A percentile compares a stretch with the other conserved stretches of the same genome.
Conservation (phyloP, 2,329 filamentous ascomycete genomes). For the Biscogniauxia sp. region DNA sequence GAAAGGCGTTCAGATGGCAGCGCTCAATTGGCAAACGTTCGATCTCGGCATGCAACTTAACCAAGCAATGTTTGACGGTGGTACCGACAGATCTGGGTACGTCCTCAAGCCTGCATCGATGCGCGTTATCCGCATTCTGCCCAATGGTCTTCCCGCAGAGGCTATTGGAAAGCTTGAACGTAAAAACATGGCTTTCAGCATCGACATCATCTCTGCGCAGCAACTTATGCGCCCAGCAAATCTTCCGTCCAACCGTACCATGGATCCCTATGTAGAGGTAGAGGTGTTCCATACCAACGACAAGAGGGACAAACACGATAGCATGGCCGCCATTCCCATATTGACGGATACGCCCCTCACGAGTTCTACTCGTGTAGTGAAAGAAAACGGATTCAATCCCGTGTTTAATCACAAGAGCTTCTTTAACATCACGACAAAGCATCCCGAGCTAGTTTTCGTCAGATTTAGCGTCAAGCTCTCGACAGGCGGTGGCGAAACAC, state of each 20-base stretch:
- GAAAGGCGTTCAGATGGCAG: constrained; percentile 94
- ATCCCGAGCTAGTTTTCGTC: constrained; percentile 89
- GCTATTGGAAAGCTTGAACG: constrained; percentile 67
- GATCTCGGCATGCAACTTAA: constrained; percentile 95
- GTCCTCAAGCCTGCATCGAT: constrained; percentile 89
- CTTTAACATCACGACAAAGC: constrained; percentile 87
- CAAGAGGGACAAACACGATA: constrained; percentile 82
- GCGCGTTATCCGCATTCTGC: constrained; percentile 65
- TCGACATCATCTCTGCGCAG: constrained; percentile 90
- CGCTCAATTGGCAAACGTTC: constrained; percentile 97
- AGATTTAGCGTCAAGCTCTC: constrained; percentile 91
- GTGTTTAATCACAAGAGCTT: constrained; percentile 77
- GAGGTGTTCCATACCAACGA: constrained; percentile 95
- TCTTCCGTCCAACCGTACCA: constrained; percentile 66
- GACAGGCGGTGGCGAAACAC: constrained; percentile 70
- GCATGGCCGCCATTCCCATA: constrained; percentile 53
- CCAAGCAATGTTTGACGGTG: constrained; percentile 94
- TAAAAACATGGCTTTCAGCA: constrained; percentile 78
- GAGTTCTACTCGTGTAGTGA: constrained; percentile 75
- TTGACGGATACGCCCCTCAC: constrained; percentile 63
- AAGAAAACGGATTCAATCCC: constrained; percentile 91
- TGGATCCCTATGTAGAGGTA: constrained; percentile 93
- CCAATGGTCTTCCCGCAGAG: constrained; percentile 51
- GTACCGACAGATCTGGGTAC: constrained; percentile 83
- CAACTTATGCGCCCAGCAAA: constrained; percentile 82